Base-by-base conservation (phyloP, 805 yeast species). In the Grigorovia transvaalensis region DNA sequence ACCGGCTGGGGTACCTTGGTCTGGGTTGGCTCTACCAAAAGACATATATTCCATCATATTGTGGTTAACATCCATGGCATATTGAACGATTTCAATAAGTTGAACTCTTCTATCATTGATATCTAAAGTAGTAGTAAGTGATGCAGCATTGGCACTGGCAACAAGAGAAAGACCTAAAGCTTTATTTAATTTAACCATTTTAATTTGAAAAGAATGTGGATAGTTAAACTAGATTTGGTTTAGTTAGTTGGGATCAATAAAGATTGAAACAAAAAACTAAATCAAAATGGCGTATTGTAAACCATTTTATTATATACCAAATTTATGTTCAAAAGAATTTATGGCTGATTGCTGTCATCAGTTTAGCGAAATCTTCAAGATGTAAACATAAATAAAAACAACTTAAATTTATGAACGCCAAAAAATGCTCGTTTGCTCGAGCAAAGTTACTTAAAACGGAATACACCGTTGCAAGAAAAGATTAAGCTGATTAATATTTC, bases 11-110 rank as follows among this genome's bases (percentile, higher is more conserved):
- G 49, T 48, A 29, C 52, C 43, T 51, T 51, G 50, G 19, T 44
- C 30, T 46, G 56, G 56, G 46, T 53, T 49, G 20, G 54, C 52
- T 12, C 13, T 20, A 47, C 52, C 48, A 51, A 53, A 51, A 17
- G 54, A 49, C 2, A 49, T 6, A 20, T 53, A 53, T 29, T 53
- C 43, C 4, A 17, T 44, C 56, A 51, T 53, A 46, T 53, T 19
- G 27, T 33, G 23, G 23, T 19, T 23, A 42, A 53, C 51, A 53
- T 53, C 56, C 35, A 46, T 44, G 47, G 51, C 51, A 47, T 53
- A 53, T 33, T 49, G 52, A 19, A 33, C 43, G 44, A 53, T 35
- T 49, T 51, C 53, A 19, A 51, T 46, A 23, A 53, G 20, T 18
- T 47, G 49, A 35, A 49, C 56, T n/a, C 40, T 30, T 19, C n/a